Percentiles rank a stretch among this genome's conserved stretches.
phyloP scores from a whole-genome alignment of 2,329 filamentous ascomycete species.

The Pseudogymnoascus sp. region DNA sequence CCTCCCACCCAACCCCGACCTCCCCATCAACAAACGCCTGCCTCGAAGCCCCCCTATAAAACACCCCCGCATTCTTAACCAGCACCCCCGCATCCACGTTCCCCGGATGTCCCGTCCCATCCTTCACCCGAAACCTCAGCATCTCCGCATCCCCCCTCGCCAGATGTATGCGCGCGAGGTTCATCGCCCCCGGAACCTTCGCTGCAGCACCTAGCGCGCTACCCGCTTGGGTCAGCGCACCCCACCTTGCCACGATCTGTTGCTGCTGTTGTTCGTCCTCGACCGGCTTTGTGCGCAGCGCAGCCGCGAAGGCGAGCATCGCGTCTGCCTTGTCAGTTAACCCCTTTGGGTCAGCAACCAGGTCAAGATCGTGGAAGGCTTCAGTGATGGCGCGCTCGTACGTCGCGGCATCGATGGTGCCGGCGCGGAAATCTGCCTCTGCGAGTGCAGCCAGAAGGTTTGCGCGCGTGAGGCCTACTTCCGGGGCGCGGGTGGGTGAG shows the following conservation, averaged over 20 bases:
- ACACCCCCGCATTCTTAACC: slow-evolving; percentile 48
- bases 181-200: slow-evolving; percentile 41
- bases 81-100: slow-evolving; percentile 38
- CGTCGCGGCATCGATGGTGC: slow-evolving; percentile 40
- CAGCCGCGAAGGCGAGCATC: slow-evolving; percentile 43
- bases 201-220: slow-evolving; percentile 41
- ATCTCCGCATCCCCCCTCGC: slow-evolving; percentile 48
- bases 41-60: slow-evolving; percentile 43
- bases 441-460: slow-evolving; percentile 48
- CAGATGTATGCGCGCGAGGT: slow-evolving; percentile 44
- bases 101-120: slow-evolving; percentile 35
- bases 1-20: slow-evolving; percentile 32
- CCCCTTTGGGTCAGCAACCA: slow-evolving; percentile 37
- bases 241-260: slow-evolving; percentile 38
- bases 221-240: slow-evolving; percentile 42
- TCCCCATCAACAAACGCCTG: slow-evolving; percentile 31
- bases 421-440: slow-evolving; percentile 47
- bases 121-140: slow-evolving; percentile 42
- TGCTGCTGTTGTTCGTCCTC: slow-evolving; percentile 27
- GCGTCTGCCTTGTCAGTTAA: slow-evolving; percentile 49
- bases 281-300: slow-evolving; percentile 13
- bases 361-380: slow-evolving; percentile 34
- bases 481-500: slow-evolving; percentile 36
- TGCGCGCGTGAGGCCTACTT: slow-evolving; percentile 46
- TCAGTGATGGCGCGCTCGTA: slow-evolving; percentile 39